These are phyloP conservation scores for Pichia sp. DNA, from an alignment of 1,139 yeast genomes.

Conservation along the genomic window DNA sequence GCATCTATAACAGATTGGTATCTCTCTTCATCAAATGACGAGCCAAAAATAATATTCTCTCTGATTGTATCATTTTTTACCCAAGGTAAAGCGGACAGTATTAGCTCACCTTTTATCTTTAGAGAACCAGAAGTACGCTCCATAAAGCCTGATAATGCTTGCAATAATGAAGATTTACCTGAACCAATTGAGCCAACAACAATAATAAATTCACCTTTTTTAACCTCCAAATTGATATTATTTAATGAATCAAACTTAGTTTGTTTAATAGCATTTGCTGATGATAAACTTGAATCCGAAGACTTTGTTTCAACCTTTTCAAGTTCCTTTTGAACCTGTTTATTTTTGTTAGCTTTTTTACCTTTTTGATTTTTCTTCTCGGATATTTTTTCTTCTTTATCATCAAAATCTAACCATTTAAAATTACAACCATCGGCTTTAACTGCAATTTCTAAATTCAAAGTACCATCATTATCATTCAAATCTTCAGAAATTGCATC, in stretches of 20 bases:
- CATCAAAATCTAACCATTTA: constrained; percentile 39
- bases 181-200: constrained; percentile 64
- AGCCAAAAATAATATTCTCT: constrained; percentile 71
- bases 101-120: constrained; percentile 36
- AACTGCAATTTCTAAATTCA: constrained; percentile 25
- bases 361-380: background rate
- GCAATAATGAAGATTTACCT: constrained; percentile 59
- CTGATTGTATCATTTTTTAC: constrained; percentile 74
- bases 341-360: constrained; percentile 21
- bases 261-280: background rate
- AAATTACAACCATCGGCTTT: constrained; percentile 34
- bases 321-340: constrained; percentile 1
- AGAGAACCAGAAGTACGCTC: constrained; percentile 43
- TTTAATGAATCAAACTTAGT: constrained; percentile 37
- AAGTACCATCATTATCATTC: background rate
- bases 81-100: constrained; percentile 62
- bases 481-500: constrained; percentile 14
- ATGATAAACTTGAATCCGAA: constrained; percentile 26
- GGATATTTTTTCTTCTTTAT: constrained; percentile 16
- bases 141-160: constrained; percentile 60
- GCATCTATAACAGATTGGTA: constrained; percentile 54
- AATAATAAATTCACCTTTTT: constrained; percentile 55
- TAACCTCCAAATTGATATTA: constrained; percentile 33
- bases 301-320: background rate
- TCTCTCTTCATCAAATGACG: constrained; percentile 44